phyloP scores from a whole-genome alignment of 176 grass and related monocot species.

The Aegilops tauschii region DNA sequence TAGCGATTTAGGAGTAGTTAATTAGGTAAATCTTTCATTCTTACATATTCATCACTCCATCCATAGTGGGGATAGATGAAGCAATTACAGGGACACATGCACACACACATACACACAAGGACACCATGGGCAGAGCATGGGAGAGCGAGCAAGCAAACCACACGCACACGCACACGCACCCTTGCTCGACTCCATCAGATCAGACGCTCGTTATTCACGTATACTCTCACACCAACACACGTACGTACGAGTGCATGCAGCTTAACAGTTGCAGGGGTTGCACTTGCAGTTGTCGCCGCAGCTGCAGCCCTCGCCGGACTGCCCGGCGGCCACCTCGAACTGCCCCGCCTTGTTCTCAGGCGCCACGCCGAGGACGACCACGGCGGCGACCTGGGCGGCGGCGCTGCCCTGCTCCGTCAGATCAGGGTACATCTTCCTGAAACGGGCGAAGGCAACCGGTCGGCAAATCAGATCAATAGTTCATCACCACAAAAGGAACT shows the following conservation, averaged over 20 bases:
- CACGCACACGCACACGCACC: neutral
- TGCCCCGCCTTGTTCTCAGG: constrained; percentile 22
- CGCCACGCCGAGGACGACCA: constrained; percentile 38
- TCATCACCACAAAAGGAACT: neutral
- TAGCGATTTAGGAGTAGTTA: neutral
- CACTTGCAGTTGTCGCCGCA: constrained; percentile 48
- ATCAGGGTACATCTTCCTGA: constrained; percentile 60
- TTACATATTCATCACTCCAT: neutral
- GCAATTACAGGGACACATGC: neutral
- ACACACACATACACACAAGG: neutral
- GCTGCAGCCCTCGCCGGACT: constrained; percentile 33
- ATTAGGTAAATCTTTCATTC: neutral
- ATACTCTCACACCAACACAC: neutral
- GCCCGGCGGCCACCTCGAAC: constrained; percentile 25
- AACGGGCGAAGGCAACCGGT: neutral
- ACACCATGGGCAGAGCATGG: neutral
- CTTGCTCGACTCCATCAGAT: neutral
- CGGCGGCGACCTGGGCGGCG: constrained; percentile 1
- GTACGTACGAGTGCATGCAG: neutral
- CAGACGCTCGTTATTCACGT: neutral
- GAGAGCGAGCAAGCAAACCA: neutral
- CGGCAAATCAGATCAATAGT: neutral
- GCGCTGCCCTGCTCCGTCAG: constrained; percentile 34
- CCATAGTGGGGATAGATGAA: constrained; percentile 3
- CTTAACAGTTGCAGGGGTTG: constrained; percentile 48